Conservation (phyloP, 805 yeast species). For the Clavispora asparagi region DNA sequence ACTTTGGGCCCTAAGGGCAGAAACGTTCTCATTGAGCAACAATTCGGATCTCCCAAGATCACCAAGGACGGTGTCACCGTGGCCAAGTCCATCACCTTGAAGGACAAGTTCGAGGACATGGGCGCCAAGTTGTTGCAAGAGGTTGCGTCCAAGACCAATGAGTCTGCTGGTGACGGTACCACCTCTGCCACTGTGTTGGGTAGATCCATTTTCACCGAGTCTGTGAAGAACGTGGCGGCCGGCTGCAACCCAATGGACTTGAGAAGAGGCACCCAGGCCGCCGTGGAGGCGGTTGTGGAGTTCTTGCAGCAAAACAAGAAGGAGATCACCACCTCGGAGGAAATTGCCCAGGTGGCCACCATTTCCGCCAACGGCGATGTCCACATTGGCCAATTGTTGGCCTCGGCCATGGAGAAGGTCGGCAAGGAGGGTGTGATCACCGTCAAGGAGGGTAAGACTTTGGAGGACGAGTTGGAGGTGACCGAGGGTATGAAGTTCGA, state of each 20-base stretch:
- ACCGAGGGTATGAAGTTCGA: slow-evolving; percentile 98
- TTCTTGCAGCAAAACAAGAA: slow-evolving; percentile 81
- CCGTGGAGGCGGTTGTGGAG: slow-evolving; percentile 87
- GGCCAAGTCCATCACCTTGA: slow-evolving; percentile 75
- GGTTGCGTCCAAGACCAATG: slow-evolving; percentile 95
- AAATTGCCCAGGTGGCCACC: slow-evolving; percentile 97
- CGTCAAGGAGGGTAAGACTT: slow-evolving; percentile 94
- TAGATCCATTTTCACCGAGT: slow-evolving; percentile 90
- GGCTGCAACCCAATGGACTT: slow-evolving; percentile 99
- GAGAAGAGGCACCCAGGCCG: slow-evolving; percentile 95
- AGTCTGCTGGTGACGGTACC: slow-evolving; percentile 98
- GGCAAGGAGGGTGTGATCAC: slow-evolving; percentile 99
- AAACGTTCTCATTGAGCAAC: slow-evolving; percentile 93
- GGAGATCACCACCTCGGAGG: slow-evolving; percentile 89
- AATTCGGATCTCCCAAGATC: slow-evolving; percentile 94
- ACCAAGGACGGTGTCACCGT: slow-evolving; percentile 99
- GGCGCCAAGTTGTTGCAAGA: slow-evolving; percentile 95
- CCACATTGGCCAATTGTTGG: slow-evolving; percentile 86
- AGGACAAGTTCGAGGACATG: slow-evolving; percentile 91
- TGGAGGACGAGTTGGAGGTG: slow-evolving; percentile 93
- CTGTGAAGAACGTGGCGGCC: slow-evolving; percentile 95
- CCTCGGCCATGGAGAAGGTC: slow-evolving; percentile 96
- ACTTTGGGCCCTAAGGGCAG: slow-evolving; percentile 98
- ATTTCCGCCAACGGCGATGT: slow-evolving; percentile 95
- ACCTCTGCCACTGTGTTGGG: slow-evolving; percentile 97